A percentile compares a stretch with the other conserved stretches of the same genome.
Evolutionary conservation across 306 rosid species (phyloP).

Genomic region (Comarum palustre): DNA sequence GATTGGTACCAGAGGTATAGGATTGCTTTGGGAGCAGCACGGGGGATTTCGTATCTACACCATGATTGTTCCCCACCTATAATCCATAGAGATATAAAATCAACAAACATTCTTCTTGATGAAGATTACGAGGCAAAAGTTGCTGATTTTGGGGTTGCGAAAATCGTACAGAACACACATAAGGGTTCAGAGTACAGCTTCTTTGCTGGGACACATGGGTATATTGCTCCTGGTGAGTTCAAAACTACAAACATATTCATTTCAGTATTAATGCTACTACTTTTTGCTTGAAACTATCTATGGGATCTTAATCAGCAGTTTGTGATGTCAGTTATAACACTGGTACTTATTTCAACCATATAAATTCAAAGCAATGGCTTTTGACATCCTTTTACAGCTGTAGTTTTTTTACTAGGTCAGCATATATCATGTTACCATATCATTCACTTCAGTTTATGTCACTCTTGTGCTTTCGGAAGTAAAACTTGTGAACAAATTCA

Average conservation of each 20-base stretch:
- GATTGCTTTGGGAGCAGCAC: slow-evolving; percentile 85
- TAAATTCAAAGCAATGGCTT: neutral
- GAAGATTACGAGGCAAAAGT: slow-evolving; percentile 74
- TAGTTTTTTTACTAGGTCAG: neutral
- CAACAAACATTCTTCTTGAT: slow-evolving; percentile 86
- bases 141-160: slow-evolving; percentile 96
- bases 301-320: neutral
- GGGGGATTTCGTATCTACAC: slow-evolving; percentile 86
- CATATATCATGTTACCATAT: neutral
- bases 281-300: neutral
- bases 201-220: slow-evolving; percentile 90
- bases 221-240: slow-evolving; percentile 91
- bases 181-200: slow-evolving; percentile 53
- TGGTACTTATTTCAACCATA: neutral
- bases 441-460: neutral
- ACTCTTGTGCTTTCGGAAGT: neutral
- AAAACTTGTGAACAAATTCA: neutral
- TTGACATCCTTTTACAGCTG: neutral
- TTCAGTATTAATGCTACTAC: neutral
- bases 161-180: slow-evolving; percentile 51
- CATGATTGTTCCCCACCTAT: slow-evolving; percentile 86
- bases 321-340: neutral
- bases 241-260: neutral
- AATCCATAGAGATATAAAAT: slow-evolving; percentile 86
- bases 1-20: slow-evolving; percentile 77